Evolutionary conservation across 2,329 filamentous ascomycete genomes (phyloP).

Genomic region (Botrytis tulipae): DNA sequence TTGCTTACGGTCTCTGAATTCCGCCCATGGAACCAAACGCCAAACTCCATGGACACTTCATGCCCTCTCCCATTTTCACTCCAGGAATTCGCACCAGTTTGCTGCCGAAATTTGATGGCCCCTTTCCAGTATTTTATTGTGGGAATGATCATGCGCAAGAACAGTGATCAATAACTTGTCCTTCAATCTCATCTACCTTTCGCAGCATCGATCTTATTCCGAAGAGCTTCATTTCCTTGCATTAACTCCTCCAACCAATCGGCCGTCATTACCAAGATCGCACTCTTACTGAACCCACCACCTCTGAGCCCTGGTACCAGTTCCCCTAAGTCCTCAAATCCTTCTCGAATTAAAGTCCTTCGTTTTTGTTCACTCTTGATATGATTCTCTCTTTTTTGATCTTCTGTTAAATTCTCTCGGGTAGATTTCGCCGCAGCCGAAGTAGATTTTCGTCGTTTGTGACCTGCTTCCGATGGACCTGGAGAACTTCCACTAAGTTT

Average conservation of each 20-base stretch:
- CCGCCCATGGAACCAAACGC: neutral
- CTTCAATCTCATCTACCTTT: neutral
- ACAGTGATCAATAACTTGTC: neutral
- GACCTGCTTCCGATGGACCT: constrained; percentile 25
- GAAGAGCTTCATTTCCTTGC: constrained; percentile 62
- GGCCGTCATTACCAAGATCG: constrained; percentile 70
- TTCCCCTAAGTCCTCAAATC: constrained; percentile 75
- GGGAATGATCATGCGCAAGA: neutral
- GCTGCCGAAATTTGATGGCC: neutral
- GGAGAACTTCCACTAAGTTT: constrained; percentile 34
- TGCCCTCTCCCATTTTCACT: neutral
- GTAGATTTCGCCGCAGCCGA: constrained; percentile 45
- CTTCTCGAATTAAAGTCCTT: constrained; percentile 73
- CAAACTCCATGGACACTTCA: constrained; percentile 3
- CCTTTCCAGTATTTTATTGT: neutral
- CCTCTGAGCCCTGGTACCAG: constrained; percentile 73
- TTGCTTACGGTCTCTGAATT: neutral
- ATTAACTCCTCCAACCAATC: constrained; percentile 76
- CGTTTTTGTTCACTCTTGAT: constrained; percentile 87
- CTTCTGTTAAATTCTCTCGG: constrained; percentile 67
- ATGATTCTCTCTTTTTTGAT: constrained; percentile 82
- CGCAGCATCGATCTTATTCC: constrained; percentile 45
- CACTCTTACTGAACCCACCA: constrained; percentile 80
- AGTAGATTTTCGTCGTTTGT: constrained; percentile 52
- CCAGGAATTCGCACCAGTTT: neutral